Evolutionary conservation across 345 rosid species (phyloP), one percentile per base, ranked within the genome.

Genomic region (Erucastrum elatum): DNA sequence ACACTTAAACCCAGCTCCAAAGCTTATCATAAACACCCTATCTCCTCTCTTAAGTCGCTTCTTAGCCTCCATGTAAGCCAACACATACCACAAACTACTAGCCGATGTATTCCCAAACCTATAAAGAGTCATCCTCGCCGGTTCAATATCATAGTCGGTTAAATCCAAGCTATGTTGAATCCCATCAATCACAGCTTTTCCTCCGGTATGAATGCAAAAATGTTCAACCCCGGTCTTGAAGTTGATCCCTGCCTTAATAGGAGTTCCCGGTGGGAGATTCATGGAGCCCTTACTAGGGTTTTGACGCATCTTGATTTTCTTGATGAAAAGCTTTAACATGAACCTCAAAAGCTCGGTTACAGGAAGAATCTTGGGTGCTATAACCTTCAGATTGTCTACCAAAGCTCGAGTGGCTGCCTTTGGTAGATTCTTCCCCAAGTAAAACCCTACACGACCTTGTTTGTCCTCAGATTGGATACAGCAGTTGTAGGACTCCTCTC

Each of bases 101-200:
- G 98, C 97, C 0, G 98, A 94, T 3, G 98, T 94, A 86, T 94
- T 94, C 10, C 98, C 98, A 71, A 88, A 94, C 66, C 98, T 70
- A 35, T 94, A 97, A 4, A 94, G 84, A 0, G 98, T 91, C 98
- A 94, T 92, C 82, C 97, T 84, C 6, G 98, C 90, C 2, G 98
- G 98, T 76, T 94, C 98, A 4, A 92, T 72, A 53, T 94, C 98
- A 46, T 81, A 83, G 74, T 89, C 92, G 2, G 46, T 27, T 10
- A 95, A 81, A 31, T 86, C 93, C 15, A 95, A 91, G 68, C 84
- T 93, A 34, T 80, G 55, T 0, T 88, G 90, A 1, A 94, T 91
- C 27, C 93, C 99, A 16, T 94, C 94, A 3, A 94, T 94, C 83
- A 93, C 98, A 0, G 99, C 97, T 71, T 93, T 94, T 5, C 98